phyloP scores from a whole-genome alignment of 169 alveolate species.

The Amoebophrya sp. region DNA sequence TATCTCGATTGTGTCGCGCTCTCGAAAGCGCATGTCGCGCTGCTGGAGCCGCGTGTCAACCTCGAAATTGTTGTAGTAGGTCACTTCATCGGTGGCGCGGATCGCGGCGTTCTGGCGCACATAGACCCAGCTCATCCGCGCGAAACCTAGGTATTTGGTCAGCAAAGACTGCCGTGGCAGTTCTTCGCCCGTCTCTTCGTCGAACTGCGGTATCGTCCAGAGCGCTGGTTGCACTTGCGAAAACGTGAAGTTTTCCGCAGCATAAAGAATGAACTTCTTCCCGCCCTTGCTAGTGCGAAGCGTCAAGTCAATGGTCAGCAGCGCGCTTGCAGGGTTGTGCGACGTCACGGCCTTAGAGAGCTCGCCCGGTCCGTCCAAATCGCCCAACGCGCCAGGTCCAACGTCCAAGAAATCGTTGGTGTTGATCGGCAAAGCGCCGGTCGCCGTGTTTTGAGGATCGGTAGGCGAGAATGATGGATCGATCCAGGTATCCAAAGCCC shows the following conservation, averaged over 20 bases:
- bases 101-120: not conserved
- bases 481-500: constrained; percentile 20
- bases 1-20: not conserved
- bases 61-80: not conserved
- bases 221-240: not conserved
- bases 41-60: not conserved
- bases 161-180: not conserved
- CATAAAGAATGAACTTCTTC: not conserved
- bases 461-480: not conserved
- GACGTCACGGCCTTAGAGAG: not conserved
- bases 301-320: not conserved
- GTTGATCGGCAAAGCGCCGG: not conserved
- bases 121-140: not conserved
- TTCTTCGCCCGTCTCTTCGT: too few species aligned
- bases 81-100: not conserved
- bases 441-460: constrained; percentile 9
- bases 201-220: not conserved
- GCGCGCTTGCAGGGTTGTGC: not conserved
- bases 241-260: constrained; percentile 13
- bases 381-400: not conserved
- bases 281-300: not conserved
- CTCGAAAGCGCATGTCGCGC: not conserved
- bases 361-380: not conserved
- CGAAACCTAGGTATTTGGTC: not conserved
- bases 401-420: not conserved